A percentile compares a stretch with the other conserved stretches of the same genome.
phyloP scores from a whole-genome alignment of 208 protist genomes.

The Trypanosoma lewisi region DNA sequence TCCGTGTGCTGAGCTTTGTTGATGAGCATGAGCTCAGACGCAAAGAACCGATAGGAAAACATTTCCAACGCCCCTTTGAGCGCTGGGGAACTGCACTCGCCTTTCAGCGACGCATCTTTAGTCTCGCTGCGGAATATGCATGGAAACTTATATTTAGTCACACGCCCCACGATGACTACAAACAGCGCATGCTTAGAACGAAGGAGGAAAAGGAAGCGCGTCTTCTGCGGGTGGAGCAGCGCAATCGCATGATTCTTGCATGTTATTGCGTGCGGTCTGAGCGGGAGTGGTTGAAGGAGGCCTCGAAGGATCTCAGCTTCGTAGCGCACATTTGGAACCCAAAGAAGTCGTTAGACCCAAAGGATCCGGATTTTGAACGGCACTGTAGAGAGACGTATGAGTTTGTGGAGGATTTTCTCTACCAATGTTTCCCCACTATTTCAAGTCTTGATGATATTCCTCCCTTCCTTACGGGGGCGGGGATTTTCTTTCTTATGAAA shows the following conservation, averaged over 20 bases:
- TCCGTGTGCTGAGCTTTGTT: constrained; percentile 63
- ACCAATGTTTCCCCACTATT: constrained; percentile 86
- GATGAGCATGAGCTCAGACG: constrained; percentile 60
- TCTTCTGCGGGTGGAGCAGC: constrained; percentile 76
- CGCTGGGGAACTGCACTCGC: constrained; percentile 67
- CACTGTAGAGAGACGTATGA: constrained; percentile 80
- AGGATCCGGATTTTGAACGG: constrained; percentile 73
- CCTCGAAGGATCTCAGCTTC: constrained; percentile 77
- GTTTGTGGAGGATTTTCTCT: constrained; percentile 89
- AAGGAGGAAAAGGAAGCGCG: constrained; percentile 61
- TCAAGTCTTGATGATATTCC: constrained; percentile 62
- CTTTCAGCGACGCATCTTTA: constrained; percentile 64
- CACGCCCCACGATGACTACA: constrained; percentile 87
- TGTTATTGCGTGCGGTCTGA: constrained; percentile 82
- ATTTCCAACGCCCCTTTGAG: constrained; percentile 74
- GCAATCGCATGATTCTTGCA: constrained; percentile 88
- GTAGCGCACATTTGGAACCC: constrained; percentile 80
- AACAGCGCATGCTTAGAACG: constrained; percentile 74
- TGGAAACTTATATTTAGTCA: constrained; percentile 92
- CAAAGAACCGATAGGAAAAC: constrained; percentile 42
- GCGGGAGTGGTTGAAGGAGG: constrained; percentile 85
- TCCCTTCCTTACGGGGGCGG: constrained; percentile 72
- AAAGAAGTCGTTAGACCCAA: constrained; percentile 58
- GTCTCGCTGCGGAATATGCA: constrained; percentile 79
- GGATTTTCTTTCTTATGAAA: constrained; percentile 77